A percentile compares a stretch with the other conserved stretches of the same genome.
These are phyloP conservation scores for Citeromyces matritensis DNA, from an alignment of 805 yeast species.

Conservation along the genomic window DNA sequence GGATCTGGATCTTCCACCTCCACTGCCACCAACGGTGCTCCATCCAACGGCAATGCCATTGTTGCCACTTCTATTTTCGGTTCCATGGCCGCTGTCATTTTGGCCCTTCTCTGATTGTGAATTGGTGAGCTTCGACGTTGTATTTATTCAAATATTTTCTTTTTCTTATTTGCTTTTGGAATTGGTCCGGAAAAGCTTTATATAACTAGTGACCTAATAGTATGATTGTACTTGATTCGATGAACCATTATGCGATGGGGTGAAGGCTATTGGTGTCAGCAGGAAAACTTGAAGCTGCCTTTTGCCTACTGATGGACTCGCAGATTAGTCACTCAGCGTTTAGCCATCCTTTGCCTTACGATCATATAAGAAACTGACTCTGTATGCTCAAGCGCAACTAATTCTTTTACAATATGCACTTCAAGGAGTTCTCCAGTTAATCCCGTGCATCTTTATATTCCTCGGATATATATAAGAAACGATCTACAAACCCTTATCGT, in stretches of 20 bases:
- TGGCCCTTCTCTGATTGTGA: conserved; percentile 29
- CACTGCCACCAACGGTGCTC: conserved; percentile 11
- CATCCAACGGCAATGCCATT: conserved; percentile 7
- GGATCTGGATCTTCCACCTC: conserved; percentile 16
- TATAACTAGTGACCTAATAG: conserved; percentile 1
- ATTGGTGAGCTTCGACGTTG: not conserved
- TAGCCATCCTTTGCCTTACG: too few relatives aligned
- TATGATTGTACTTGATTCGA: not conserved
- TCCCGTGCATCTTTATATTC: too few relatives aligned
- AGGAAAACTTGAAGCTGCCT: too few relatives aligned
- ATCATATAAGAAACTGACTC: too few relatives aligned
- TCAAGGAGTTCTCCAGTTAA: too few relatives aligned
- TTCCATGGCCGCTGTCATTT: conserved; percentile 31
- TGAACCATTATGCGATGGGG: too few relatives aligned
- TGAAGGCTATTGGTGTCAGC: too few relatives aligned
- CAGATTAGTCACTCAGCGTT: too few relatives aligned
- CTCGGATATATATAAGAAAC: too few relatives aligned
- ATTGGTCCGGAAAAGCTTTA: conserved; percentile 1
- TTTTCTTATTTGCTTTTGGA: not conserved
- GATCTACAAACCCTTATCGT: conserved; percentile 69
- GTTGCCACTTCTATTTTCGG: conserved; percentile 25
- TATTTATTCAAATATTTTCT: conserved; percentile 1
- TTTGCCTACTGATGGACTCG: too few relatives aligned
- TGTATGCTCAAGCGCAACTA: too few relatives aligned
- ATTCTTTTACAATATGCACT: too few relatives aligned